Conservation (phyloP, 192 early-diverging fungal species). For the Oehlia diaphana region DNA sequence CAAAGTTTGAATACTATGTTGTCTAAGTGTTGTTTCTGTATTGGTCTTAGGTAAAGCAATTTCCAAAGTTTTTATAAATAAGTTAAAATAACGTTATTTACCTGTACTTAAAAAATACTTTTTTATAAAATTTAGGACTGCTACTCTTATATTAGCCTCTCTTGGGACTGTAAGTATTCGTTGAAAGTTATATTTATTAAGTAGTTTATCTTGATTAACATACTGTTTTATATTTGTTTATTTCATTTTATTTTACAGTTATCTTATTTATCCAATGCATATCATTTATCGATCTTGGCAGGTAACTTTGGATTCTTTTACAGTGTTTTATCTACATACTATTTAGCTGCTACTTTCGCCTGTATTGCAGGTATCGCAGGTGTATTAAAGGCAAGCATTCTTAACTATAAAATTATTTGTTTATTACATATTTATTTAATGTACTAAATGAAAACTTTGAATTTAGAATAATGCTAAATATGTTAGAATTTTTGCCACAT, state of each 20-base stretch:
- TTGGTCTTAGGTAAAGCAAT: slow-evolving; percentile 26
- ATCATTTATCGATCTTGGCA: slow-evolving; percentile 11
- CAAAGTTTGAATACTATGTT: slow-evolving; percentile 18
- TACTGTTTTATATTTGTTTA: background rate
- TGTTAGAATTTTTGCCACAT: slow-evolving; percentile 23
- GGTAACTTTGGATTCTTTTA: slow-evolving; percentile 19
- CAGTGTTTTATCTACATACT: slow-evolving; percentile 29
- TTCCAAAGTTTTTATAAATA: background rate
- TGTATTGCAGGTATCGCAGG: slow-evolving; percentile 29
- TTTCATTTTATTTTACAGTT: background rate
- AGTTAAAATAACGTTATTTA: background rate
- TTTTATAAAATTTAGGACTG: slow-evolving; percentile 6
- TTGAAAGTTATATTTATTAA: background rate
- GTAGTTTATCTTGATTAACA: background rate
- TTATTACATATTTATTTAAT: background rate
- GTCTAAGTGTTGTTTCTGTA: slow-evolving; percentile 32
- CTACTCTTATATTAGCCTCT: slow-evolving; percentile 30
- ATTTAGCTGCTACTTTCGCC: slow-evolving; percentile 7
- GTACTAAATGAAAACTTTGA: background rate
- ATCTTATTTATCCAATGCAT: slow-evolving; percentile 22
- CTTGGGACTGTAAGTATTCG: slow-evolving; percentile 26
- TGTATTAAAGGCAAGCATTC: slow-evolving; percentile 26
- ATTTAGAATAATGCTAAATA: slow-evolving; percentile 31
- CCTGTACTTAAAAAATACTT: background rate
- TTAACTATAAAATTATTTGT: background rate